phyloP scores from a whole-genome alignment of 164 flowering plant genomes.

The Vitis labrusca region DNA sequence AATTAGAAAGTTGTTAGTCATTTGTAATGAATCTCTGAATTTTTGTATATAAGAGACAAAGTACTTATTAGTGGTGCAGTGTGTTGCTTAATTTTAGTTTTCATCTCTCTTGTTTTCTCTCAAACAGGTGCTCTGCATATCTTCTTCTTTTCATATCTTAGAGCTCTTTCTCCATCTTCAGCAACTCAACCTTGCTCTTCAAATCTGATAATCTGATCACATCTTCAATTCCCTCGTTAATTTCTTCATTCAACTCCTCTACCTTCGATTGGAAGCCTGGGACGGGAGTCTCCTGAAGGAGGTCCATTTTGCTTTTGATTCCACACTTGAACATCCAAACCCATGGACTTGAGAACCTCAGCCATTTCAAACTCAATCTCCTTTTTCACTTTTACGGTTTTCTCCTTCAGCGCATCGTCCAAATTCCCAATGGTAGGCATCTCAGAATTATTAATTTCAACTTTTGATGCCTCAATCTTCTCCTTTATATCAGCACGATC shows the following conservation, averaged over 20 bases:
- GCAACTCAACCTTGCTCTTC: conserved; percentile 53
- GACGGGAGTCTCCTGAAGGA: conserved; percentile 17
- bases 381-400: conserved; percentile 37
- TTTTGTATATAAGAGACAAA: no score
- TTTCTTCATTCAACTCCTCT: conserved; percentile 48
- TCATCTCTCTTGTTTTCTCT: no score
- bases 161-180: conserved; percentile 38
- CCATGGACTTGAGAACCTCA: conserved; percentile 42
- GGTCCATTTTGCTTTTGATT: conserved; percentile 21
- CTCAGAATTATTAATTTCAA: conserved; percentile 41
- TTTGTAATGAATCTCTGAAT: no score
- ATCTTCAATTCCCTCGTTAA: conserved; percentile 42
- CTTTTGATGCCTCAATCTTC: conserved; percentile 44
- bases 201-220: conserved; percentile 45
- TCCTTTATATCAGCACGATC: conserved; percentile 47
- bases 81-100: no score
- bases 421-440: conserved; percentile 32
- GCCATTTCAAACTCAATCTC: conserved; percentile 53
- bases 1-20: no score
- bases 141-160: no score
- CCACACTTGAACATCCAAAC: conserved; percentile 39
- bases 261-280: conserved; percentile 32
- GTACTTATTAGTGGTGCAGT: no score
- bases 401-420: conserved; percentile 49
- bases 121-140: no score